These are phyloP conservation scores for Kurtzmaniella quercitrusa DNA, from an alignment of 1,139 yeast species.

Conservation along the genomic window DNA sequence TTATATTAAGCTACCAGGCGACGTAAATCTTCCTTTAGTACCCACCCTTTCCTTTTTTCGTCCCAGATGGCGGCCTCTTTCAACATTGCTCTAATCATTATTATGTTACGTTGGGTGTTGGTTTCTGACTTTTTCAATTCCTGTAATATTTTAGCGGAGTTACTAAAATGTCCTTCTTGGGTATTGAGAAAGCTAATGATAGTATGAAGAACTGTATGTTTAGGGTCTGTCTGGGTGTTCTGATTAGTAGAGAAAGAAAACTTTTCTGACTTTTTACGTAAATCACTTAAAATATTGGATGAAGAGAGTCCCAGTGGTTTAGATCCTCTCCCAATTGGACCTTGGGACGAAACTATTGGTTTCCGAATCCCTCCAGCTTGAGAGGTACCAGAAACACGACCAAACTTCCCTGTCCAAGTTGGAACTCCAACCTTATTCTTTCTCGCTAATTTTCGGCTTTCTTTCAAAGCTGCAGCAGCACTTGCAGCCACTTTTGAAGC, in stretches of 20 bases:
- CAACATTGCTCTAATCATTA: conserved; percentile 64
- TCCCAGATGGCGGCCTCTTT: conserved; percentile 72
- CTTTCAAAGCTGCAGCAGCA: conserved; percentile 69
- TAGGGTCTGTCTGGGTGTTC: conserved; percentile 11
- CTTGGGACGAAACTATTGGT: neutral
- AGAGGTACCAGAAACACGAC: conserved; percentile 57
- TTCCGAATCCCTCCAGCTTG: conserved; percentile 9
- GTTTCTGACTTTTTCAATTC: conserved; percentile 42
- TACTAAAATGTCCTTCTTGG: conserved; percentile 41
- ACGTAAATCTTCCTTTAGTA: conserved; percentile 50
- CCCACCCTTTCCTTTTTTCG: conserved; percentile 55
- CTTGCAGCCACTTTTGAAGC: conserved; percentile 73
- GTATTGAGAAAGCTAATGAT: conserved; percentile 30
- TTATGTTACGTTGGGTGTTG: conserved; percentile 50
- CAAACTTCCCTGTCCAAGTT: conserved; percentile 95
- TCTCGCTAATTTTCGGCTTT: conserved; percentile 63
- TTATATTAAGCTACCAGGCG: neutral
- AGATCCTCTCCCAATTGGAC: neutral
- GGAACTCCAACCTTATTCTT: conserved; percentile 75
- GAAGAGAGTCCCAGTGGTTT: conserved; percentile 17
- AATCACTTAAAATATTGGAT: conserved; percentile 29
- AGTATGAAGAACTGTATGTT: conserved; percentile 29
- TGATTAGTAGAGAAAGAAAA: conserved; percentile 12
- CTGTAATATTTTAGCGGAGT: conserved; percentile 57
- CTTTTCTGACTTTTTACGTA: conserved; percentile 17